Evolutionary conservation across 208 protist species (phyloP).

Genomic region (Porcisia deanei): DNA sequence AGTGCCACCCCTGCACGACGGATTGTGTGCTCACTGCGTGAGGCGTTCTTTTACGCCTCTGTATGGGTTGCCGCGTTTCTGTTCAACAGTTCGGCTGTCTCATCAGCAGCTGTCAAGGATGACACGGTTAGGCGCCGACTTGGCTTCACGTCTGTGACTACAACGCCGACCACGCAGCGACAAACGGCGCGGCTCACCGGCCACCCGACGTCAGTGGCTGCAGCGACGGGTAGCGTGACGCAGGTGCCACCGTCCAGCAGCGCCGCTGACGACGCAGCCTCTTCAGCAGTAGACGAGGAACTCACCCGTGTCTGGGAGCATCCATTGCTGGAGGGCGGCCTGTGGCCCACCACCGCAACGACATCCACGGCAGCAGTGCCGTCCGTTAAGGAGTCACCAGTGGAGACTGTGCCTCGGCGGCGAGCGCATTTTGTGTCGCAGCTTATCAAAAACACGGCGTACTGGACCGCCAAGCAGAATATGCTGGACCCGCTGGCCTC

Average conservation of each 20-base stretch:
- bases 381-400: background rate
- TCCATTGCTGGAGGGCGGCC: conserved; percentile 26
- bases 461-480: conserved; percentile 31
- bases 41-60: conserved; percentile 30
- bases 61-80: conserved; percentile 35
- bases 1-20: conserved; percentile 9
- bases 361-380: background rate
- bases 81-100: conserved; percentile 30
- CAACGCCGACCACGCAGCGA: conserved; percentile 21
- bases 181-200: conserved; percentile 23
- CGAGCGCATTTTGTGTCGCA: conserved; percentile 11
- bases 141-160: conserved; percentile 25
- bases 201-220: conserved; percentile 7
- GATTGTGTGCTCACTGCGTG: conserved; percentile 23
- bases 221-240: conserved; percentile 6
- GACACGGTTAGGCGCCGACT: conserved; percentile 29
- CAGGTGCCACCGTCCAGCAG: background rate
- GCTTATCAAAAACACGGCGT: conserved; percentile 23
- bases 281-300: conserved; percentile 5
- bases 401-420: background rate
- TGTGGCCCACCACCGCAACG: conserved; percentile 1
- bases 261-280: background rate
- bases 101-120: conserved; percentile 22
- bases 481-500: conserved; percentile 28
- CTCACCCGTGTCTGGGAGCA: conserved; percentile 21